Evolutionary conservation across 495 filamentous ascomycete genomes (phyloP).

Genomic region (Elasticomyces elasticus): DNA sequence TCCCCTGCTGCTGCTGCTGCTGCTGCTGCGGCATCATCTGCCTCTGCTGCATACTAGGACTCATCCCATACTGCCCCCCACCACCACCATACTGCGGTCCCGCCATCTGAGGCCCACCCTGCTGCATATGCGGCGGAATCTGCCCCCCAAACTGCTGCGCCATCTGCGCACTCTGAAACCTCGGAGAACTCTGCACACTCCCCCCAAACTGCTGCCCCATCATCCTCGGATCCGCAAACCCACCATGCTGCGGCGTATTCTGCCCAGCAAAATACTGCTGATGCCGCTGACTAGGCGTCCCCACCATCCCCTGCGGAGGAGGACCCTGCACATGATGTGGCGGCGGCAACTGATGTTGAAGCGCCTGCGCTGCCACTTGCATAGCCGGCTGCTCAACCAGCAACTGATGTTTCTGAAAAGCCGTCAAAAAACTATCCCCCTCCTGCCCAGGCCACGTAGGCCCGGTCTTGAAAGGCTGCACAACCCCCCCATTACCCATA

Average conservation of each 20-base stretch:
- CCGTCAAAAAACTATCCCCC: no score
- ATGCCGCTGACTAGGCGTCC: slow-evolving; percentile 22
- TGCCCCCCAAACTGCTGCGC: slow-evolving; percentile 62
- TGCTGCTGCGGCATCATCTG: not conserved
- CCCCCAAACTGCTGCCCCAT: slow-evolving; percentile 70
- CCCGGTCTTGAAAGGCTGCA: slow-evolving; percentile 62
- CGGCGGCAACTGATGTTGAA: slow-evolving; percentile 45
- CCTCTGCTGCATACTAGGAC: not conserved
- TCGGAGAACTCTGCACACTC: slow-evolving; percentile 66
- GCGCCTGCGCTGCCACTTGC: slow-evolving; percentile 74
- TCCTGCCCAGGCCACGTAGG: slow-evolving; percentile 71
- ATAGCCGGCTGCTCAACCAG: no score
- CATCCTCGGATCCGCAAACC: slow-evolving; percentile 54
- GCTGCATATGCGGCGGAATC: slow-evolving; percentile 44
- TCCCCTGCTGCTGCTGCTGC: not conserved
- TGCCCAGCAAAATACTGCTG: not conserved
- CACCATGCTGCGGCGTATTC: not conserved
- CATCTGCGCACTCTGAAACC: slow-evolving; percentile 57
- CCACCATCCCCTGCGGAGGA: no score
- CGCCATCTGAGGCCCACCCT: slow-evolving; percentile 26
- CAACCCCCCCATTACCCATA: slow-evolving; percentile 61
- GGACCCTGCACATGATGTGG: no score
- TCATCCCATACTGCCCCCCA: not conserved
- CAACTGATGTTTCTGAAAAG: no score
- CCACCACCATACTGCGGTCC: not conserved